Base-by-base conservation (phyloP, 2,329 filamentous ascomycete genomes). In the Alternaria dauci region DNA sequence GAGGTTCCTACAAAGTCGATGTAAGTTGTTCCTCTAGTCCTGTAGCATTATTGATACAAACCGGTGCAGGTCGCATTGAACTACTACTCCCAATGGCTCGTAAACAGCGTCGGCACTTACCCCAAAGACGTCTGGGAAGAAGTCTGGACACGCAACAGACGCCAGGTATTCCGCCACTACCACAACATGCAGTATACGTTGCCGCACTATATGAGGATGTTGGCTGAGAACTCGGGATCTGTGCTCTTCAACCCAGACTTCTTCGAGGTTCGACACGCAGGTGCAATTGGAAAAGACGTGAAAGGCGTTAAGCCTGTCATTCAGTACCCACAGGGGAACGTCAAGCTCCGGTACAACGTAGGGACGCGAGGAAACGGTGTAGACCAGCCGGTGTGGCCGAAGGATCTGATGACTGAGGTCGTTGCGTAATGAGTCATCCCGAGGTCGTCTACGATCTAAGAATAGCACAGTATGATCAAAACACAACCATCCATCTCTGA, bases 291-390 rank as follows among this genome's bases (percentile, higher is more conserved):
- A 0, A 75, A 68, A 9, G 71, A 75, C 1, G 73, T 86, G 20
- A 61, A 72, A 4, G 74, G 72, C 18, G 76, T 82, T 8, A 84
- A 82, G 63, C 83, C 84, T 0, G 71, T 86, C 7, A 74, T 82
- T 7, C 71, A 76, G 42, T 85, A 68, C 48, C 69, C 71, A 1
- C 58, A 66, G 1, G 68, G 65, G 0, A 64, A 56, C 18, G 72
- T 75, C 8, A 39, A 81, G 50, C 70, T 83, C 46, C 73, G 75
- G 30, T 86, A 79, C 65, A 81, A 84, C 59, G 76, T 86, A 18
- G 82, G 83, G 2, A 84, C 83, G 4, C 76, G 84, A 65, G 77
- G 77, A 8, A 86, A 86, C 70, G 84, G 84, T 1, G 74, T 81
- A 3, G 84, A 86, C 69, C 62, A 78, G 65, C 71, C 83, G 5